Conservation (phyloP, 2,329 filamentous ascomycete species). For the Diaporthe caulivora region DNA sequence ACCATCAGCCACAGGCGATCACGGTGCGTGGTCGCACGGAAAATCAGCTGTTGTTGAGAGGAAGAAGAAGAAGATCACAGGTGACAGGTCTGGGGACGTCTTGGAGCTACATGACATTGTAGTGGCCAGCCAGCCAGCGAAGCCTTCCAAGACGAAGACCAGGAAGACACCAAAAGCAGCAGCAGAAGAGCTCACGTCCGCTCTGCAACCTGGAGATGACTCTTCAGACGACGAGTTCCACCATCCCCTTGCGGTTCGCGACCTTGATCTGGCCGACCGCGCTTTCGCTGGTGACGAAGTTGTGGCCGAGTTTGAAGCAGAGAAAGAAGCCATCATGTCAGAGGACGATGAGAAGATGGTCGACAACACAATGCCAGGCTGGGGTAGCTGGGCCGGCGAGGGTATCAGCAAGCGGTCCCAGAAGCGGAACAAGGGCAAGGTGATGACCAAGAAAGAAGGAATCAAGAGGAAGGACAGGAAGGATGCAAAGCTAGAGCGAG, state of each 20-base stretch:
- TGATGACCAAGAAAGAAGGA: constrained; percentile 73
- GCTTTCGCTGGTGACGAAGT: constrained; percentile 93
- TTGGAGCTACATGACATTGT: constrained; percentile 54
- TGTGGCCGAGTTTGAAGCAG: constrained; percentile 80
- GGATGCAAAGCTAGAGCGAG: constrained; percentile 84
- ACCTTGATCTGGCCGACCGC: constrained; percentile 78
- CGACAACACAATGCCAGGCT: constrained; percentile 90
- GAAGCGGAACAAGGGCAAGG: constrained; percentile 72
- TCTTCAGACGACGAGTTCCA: constrained; percentile 62
- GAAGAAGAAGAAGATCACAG: constrained; percentile 47
- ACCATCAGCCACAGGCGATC: constrained; percentile 45
- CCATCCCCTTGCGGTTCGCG: constrained; percentile 69
- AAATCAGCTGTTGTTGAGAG: constrained; percentile 46
- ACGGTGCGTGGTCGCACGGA: constrained; percentile 57
- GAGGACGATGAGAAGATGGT: constrained; percentile 87
- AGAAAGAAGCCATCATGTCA: constrained; percentile 78
- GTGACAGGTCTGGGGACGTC: constrained; percentile 49
- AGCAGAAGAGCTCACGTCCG: constrained; percentile 35
- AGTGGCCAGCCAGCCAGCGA: constrained; percentile 28
- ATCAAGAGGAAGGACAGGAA: constrained; percentile 82
- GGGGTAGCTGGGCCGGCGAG: constrained; percentile 92
- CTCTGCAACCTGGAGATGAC: constrained; percentile 44
- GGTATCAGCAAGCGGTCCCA: constrained; percentile 80
- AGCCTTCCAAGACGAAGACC: constrained; percentile 42
- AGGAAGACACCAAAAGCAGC: constrained; percentile 36